These are phyloP conservation scores for Cryphonectria japonica DNA, from an alignment of 2,329 filamentous ascomycete genomes.

Conservation along the genomic window DNA sequence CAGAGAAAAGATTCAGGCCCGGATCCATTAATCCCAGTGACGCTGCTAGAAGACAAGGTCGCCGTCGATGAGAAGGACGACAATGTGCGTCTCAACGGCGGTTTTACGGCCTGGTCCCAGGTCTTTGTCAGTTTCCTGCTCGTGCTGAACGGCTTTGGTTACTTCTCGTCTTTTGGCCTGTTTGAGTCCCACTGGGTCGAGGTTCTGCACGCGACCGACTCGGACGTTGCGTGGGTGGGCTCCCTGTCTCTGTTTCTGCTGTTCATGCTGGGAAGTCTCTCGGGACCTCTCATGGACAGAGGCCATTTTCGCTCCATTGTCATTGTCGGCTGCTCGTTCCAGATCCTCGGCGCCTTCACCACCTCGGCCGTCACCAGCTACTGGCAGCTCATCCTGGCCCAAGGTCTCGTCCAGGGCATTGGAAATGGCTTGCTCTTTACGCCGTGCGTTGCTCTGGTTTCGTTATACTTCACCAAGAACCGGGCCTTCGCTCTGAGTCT, in stretches of 20 bases:
- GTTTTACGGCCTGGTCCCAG: conserved; percentile 48
- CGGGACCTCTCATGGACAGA: conserved; percentile 57
- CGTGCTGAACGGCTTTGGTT: conserved; percentile 58
- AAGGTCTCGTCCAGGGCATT: conserved; percentile 58
- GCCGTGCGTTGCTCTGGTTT: conserved; percentile 65
- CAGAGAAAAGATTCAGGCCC: neutral
- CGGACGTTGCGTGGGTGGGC: conserved; percentile 58
- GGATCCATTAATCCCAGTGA: neutral
- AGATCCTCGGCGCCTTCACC: conserved; percentile 51
- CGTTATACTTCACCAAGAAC: conserved; percentile 65
- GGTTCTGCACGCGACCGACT: conserved; percentile 44
- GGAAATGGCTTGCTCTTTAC: conserved; percentile 67
- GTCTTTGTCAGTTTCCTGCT: conserved; percentile 48
- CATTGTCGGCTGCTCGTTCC: conserved; percentile 45
- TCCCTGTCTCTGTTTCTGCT: conserved; percentile 58
- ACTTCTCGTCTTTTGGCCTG: conserved; percentile 57
- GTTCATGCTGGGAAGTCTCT: conserved; percentile 57
- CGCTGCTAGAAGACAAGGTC: neutral
- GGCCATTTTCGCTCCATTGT: conserved; percentile 54
- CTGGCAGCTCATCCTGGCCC: conserved; percentile 60
- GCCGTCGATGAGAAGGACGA: neutral
- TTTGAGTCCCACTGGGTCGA: conserved; percentile 58
- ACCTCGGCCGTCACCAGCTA: conserved; percentile 50
- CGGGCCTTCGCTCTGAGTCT: conserved; percentile 65
- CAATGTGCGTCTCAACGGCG: conserved; percentile 45